Base-by-base conservation (phyloP, 306 rosid species). In the Benincasa hispida region DNA sequence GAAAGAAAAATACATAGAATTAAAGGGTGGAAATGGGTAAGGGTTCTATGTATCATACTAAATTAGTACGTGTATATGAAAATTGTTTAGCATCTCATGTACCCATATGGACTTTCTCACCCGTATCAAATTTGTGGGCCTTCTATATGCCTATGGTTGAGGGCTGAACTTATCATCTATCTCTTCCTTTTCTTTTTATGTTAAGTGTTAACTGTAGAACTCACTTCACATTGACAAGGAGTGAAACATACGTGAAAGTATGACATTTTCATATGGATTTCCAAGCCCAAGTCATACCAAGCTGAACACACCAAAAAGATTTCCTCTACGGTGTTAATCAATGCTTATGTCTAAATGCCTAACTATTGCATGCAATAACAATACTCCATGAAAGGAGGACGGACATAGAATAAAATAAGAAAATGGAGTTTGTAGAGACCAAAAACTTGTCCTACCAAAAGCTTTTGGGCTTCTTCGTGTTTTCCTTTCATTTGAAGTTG, bases 401-500 rank as follows among this genome's bases (percentile, higher is more conserved):
- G 11, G 32, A 50, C 19, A 72, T 10, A 22, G 0, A 5, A 55
- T 37, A 30, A 19, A 8, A 7, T 37, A 14, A 75, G 18, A 75
- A 39, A 75, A 76, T 10, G 28, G 18, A 41, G 55, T 68, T 57
- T 12, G 50, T 19, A 61, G 51, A 61, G 63, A 54, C 62, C 24
- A 27, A 30, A 47, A 55, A 39, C 13, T 74, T 74, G 39, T 79
- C 88, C 77, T 82, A 93, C 97, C 94, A 88, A 65, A 70, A 93
- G 85, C 84, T 82, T 87, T 27, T 91, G 87, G 6, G 97, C 98
- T 88, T 93, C 98, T 56, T 88, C 93, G 70, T 87, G 90, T 84
- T 90, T 90, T 82, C 98, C 98, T 84, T 91, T 93, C 84, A 91
- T 72, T 76, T 93, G 91, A 82, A 93, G 93, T 76, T 93, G 98